Conservation (phyloP, 2,329 filamentous ascomycete species). For the Xylaria sp. region DNA sequence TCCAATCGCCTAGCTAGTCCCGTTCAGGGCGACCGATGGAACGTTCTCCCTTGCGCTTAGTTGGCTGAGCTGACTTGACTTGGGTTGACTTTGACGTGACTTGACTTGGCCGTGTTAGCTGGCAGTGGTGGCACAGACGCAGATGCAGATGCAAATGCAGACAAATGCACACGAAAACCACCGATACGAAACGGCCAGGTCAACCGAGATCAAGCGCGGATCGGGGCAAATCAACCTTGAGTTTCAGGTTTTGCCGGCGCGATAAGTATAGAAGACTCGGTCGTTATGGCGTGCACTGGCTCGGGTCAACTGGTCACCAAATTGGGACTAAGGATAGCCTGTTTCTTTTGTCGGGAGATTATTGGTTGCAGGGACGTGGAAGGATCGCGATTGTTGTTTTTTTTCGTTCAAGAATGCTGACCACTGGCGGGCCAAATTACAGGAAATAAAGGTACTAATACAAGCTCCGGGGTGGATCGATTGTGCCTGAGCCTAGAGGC, state of each 20-base stretch:
- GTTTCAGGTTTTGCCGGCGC: background rate
- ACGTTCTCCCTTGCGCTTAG: slow-evolving; percentile 15
- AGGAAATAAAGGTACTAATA: background rate
- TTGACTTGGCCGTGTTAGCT: background rate
- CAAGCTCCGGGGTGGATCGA: slow-evolving; percentile 10
- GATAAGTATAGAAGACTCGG: background rate
- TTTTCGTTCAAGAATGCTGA: slow-evolving; percentile 20
- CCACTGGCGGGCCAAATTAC: slow-evolving; percentile 5
- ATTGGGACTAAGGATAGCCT: slow-evolving; percentile 8
- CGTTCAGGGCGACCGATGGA: slow-evolving; percentile 24
- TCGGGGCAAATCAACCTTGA: background rate
- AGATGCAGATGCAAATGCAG: slow-evolving; percentile 24
- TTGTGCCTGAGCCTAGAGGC: background rate
- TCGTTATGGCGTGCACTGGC: slow-evolving; percentile 24
- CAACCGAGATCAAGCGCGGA: slow-evolving; percentile 13
- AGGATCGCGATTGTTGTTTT: slow-evolving; percentile 30
- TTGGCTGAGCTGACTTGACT: background rate
- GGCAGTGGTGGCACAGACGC: slow-evolving; percentile 19
- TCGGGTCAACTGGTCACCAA: slow-evolving; percentile 33
- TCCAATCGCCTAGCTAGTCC: slow-evolving; percentile 4
- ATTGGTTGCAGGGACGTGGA: slow-evolving; percentile 29
- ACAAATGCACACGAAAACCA: slow-evolving; percentile 23
- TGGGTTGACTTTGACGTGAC: too few species aligned
- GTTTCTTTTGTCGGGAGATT: slow-evolving; percentile 14
- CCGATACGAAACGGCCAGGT: slow-evolving; percentile 12